These are phyloP conservation scores for Rhodotorula toruloides DNA, from an alignment of 768 basidiomycete genomes.

Conservation along the genomic window DNA sequence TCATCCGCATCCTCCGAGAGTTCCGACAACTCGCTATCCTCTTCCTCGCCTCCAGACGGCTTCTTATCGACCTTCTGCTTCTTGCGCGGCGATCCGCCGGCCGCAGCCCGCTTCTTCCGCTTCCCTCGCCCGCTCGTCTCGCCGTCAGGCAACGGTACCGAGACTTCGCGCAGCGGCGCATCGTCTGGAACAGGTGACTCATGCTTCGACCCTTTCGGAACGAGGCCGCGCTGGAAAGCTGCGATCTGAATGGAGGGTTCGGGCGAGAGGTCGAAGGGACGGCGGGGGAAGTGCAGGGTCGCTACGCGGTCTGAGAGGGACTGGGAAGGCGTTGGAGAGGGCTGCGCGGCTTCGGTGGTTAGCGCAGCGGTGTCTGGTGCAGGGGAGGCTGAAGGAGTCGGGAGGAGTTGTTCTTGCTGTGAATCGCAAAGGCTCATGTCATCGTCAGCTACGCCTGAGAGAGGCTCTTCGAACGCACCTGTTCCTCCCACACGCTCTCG, in stretches of 20 bases:
- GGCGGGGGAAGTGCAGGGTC: background rate
- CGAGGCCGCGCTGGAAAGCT: constrained; percentile 7
- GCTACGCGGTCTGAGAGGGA: background rate
- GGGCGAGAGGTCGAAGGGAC: background rate
- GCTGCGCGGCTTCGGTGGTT: background rate
- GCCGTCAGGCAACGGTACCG: background rate
- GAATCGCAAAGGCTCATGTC: background rate
- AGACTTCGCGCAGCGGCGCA: constrained; percentile 1
- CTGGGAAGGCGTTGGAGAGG: background rate
- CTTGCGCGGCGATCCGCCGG: constrained; percentile 1
- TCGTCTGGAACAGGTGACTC: constrained; percentile 8
- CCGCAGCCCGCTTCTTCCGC: background rate
- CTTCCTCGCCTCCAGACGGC: background rate
- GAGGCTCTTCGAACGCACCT: background rate
- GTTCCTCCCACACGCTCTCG: constrained; percentile 48
- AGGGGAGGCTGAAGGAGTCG: background rate
- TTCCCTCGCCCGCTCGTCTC: background rate
- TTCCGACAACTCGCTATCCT: background rate
- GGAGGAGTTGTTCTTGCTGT: constrained; percentile 12
- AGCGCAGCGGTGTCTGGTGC: background rate
- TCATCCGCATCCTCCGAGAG: background rate
- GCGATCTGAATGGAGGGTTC: background rate
- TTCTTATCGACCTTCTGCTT: background rate
- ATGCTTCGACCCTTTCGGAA: background rate
- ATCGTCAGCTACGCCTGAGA: background rate